Percentiles rank a stretch among this genome's conserved stretches.
phyloP scores from a whole-genome alignment of 2,329 filamentous ascomycete genomes.

The Fusarium tuaranense region DNA sequence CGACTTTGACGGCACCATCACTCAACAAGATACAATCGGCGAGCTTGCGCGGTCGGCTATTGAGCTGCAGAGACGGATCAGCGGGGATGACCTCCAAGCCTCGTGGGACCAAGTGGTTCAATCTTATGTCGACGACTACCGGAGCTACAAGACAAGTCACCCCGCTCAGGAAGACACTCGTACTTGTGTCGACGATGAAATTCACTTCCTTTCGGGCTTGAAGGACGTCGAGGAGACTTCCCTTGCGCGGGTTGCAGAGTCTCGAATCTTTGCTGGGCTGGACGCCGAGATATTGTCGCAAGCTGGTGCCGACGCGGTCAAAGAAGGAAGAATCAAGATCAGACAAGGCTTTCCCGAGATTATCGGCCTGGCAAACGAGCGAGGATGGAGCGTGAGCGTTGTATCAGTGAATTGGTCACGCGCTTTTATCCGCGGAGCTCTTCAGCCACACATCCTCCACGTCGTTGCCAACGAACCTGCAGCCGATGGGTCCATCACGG shows the following conservation, averaged over 20 bases:
- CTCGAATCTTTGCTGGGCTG: constrained; percentile 59
- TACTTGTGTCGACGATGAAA: constrained; percentile 52
- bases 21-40: constrained; percentile 63
- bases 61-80: constrained; percentile 43
- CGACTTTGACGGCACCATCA: constrained; percentile 72
- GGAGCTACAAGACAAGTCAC: constrained; percentile 51
- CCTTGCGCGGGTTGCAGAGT: constrained; percentile 56
- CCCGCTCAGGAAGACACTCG: constrained; percentile 49
- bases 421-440: constrained; percentile 60
- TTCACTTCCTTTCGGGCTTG: constrained; percentile 57
- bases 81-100: constrained; percentile 49
- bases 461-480: constrained; percentile 60
- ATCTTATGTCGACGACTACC: constrained; percentile 58
- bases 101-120: constrained; percentile 60
- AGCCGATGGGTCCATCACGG: constrained; percentile 54
- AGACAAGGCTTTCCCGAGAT: constrained; percentile 55
- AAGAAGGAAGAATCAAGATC: constrained; percentile 49
- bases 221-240: constrained; percentile 60
- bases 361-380: constrained; percentile 39
- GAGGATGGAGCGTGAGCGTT: constrained; percentile 55
- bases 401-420: constrained; percentile 66
- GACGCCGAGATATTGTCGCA: constrained; percentile 46
- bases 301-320: constrained; percentile 54
- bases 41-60: constrained; percentile 60
- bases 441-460: constrained; percentile 48